Evolutionary conservation across 1,139 yeast genomes (phyloP).

Genomic region (Candida smagusa): DNA sequence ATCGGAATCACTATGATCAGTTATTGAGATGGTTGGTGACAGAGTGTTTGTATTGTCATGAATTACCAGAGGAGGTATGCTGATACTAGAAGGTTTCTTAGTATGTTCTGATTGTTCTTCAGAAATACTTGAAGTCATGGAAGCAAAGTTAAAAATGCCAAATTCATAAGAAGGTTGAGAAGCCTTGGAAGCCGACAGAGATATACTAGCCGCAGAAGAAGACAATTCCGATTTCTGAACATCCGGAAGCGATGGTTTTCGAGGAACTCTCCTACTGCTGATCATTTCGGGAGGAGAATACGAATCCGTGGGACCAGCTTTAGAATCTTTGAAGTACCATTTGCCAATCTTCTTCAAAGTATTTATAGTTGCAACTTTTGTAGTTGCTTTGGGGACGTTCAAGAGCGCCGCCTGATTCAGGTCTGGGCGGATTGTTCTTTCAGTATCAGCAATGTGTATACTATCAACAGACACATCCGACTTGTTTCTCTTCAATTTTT

Average conservation of each 20-base stretch:
- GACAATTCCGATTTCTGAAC: constrained; percentile 3
- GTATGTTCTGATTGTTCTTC: background rate
- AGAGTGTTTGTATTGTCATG: background rate
- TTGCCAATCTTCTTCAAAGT: constrained; percentile 63
- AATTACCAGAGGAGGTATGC: background rate
- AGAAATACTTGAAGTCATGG: background rate
- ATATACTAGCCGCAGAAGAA: background rate
- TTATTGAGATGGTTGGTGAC: background rate
- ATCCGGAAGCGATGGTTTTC: constrained; percentile 16
- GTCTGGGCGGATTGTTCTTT: constrained; percentile 1
- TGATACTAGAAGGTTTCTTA: background rate
- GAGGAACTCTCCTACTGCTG: constrained; percentile 46
- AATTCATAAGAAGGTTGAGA: constrained; percentile 14
- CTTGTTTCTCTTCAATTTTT: constrained; percentile 23
- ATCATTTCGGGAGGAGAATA: constrained; percentile 68
- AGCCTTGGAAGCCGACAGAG: background rate
- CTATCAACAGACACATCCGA: background rate
- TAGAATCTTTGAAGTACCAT: constrained; percentile 62
- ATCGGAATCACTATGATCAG: constrained; percentile 3
- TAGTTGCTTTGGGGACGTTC: background rate
- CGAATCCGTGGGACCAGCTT: constrained; percentile 13
- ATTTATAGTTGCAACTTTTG: constrained; percentile 15
- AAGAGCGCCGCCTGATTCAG: constrained; percentile 1
- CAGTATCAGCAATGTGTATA: background rate
- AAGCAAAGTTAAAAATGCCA: constrained; percentile 7